phyloP scores from a whole-genome alignment of 129 eudicot genomes.

The Chrysanthemum lavandulifolium region DNA sequence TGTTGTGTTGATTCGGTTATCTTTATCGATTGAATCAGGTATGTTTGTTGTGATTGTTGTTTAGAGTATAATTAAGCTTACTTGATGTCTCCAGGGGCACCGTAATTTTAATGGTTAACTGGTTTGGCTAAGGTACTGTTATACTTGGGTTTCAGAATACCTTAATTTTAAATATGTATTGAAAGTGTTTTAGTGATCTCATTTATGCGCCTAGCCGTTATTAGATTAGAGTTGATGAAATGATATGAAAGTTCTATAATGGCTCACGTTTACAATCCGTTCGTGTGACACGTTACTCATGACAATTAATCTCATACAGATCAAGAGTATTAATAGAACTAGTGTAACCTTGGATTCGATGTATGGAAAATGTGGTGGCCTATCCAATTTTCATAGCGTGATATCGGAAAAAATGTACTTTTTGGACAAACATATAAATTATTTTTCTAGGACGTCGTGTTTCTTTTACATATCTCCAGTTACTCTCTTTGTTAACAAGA shows the following conservation, averaged over 20 bases:
- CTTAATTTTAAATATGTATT: not conserved
- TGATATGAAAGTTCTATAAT: not conserved
- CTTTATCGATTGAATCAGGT: no score
- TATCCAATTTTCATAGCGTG: not conserved
- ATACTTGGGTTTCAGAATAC: not conserved
- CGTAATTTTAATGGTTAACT: not conserved
- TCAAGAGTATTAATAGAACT: not conserved
- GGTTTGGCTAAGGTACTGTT: constrained; percentile 4
- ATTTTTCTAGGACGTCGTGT: not conserved
- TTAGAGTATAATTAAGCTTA: no score
- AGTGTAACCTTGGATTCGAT: not conserved
- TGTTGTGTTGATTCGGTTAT: no score
- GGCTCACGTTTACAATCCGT: not conserved
- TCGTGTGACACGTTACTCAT: not conserved
- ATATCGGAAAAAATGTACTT: no score
- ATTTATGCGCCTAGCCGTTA: not conserved
- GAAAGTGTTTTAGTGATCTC: not conserved
- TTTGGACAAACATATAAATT: no score
- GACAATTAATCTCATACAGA: not conserved
- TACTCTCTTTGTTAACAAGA: not conserved
- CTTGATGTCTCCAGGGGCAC: no score
- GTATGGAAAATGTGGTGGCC: not conserved
- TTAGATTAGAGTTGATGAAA: not conserved
- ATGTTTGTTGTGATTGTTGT: no score
- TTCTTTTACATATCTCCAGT: not conserved